Evolutionary conservation across 139 green algal genomes (phyloP).

Genomic region (Chlorella sp.): DNA sequence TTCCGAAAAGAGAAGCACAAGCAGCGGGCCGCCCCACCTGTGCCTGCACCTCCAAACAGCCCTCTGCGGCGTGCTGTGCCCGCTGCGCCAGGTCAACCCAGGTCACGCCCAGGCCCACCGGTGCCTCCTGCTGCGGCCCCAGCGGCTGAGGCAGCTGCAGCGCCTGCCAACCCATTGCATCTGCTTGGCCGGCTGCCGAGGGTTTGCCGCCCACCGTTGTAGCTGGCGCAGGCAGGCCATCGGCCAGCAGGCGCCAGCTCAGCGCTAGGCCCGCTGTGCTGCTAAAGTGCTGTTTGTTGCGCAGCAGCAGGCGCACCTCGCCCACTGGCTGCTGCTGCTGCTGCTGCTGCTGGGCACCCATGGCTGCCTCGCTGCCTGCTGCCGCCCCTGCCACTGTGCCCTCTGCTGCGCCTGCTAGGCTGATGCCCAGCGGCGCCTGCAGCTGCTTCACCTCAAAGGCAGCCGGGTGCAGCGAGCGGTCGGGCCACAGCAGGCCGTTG

Average conservation of each 20-base stretch:
- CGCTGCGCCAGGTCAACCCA: slow-evolving; percentile 18
- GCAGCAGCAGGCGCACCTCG: neutral
- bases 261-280: slow-evolving; percentile 52
- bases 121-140: neutral
- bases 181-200: neutral
- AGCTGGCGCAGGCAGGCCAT: slow-evolving; percentile 47
- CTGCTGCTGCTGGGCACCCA: neutral
- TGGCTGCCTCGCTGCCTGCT: neutral
- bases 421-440: slow-evolving; percentile 65
- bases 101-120: neutral
- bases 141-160: neutral
- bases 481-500: slow-evolving; percentile 93
- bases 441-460: slow-evolving; percentile 61
- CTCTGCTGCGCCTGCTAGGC: slow-evolving; percentile 11
- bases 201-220: neutral
- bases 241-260: slow-evolving; percentile 63
- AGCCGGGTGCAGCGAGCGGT: slow-evolving; percentile 80
- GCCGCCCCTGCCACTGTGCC: neutral
- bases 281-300: slow-evolving; percentile 73
- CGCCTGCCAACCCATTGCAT: slow-evolving; percentile 7
- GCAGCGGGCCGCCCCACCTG: neutral
- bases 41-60: slow-evolving; percentile 60
- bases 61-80: slow-evolving; percentile 30
- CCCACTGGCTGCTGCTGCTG: neutral
- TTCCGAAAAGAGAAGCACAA: no score